phyloP scores from a whole-genome alignment of 2,329 filamentous ascomycete genomes.

The Plenodomus tracheiphilus region DNA sequence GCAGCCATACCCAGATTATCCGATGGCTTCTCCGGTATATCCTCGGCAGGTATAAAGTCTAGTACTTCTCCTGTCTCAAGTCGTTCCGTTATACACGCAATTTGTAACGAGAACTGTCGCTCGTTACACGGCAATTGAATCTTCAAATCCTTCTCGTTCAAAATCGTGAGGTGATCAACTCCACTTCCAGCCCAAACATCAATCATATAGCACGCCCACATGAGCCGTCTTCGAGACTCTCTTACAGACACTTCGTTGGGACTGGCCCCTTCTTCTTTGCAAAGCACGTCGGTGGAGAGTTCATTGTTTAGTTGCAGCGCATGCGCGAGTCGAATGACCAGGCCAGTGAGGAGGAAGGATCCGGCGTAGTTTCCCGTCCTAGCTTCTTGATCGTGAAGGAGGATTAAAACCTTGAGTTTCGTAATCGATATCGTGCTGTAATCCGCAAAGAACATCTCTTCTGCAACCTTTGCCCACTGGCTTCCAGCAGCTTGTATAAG shows the following conservation, averaged over 20 bases:
- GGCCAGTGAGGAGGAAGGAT: slow-evolving; percentile 35
- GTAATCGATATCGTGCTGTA: slow-evolving; percentile 39
- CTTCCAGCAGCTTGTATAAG: slow-evolving; percentile 34
- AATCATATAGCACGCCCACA: slow-evolving; percentile 43
- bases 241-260: slow-evolving; percentile 35
- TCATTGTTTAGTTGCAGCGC: slow-evolving; percentile 39
- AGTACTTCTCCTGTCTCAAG: slow-evolving; percentile 29
- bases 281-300: slow-evolving; percentile 29
- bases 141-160: slow-evolving; percentile 39
- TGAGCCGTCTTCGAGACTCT: slow-evolving; percentile 36
- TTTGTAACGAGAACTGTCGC: slow-evolving; percentile 36
- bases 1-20: slow-evolving; percentile 40
- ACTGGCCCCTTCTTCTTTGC: slow-evolving; percentile 27
- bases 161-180: slow-evolving; percentile 37
- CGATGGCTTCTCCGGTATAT: slow-evolving; percentile 31
- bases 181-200: slow-evolving; percentile 42
- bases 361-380: slow-evolving; percentile 37
- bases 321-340: slow-evolving; percentile 39
- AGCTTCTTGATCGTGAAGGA: slow-evolving; percentile 39
- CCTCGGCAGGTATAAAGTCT: slow-evolving; percentile 26
- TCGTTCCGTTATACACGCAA: slow-evolving; percentile 33
- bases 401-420: slow-evolving; percentile 34
- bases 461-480: slow-evolving; percentile 39
- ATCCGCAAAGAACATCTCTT: slow-evolving; percentile 39
- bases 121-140: slow-evolving; percentile 41